A percentile compares a stretch with the other conserved stretches of the same genome.
These are phyloP conservation scores for Cercospora nicotianae DNA, from an alignment of 2,329 filamentous ascomycete species.

Conservation along the genomic window DNA sequence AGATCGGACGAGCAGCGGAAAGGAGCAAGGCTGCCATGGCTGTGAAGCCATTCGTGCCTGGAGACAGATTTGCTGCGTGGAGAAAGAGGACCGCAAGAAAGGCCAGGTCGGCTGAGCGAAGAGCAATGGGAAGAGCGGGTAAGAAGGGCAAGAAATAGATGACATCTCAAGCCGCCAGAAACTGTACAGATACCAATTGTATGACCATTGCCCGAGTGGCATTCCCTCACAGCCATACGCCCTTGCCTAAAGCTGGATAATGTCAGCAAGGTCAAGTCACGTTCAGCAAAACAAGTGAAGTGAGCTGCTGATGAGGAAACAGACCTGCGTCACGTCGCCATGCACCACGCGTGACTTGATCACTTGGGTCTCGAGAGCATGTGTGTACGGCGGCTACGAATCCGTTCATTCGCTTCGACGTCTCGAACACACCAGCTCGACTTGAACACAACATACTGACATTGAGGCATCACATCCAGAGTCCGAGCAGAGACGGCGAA, in stretches of 20 bases:
- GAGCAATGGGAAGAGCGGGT: conserved; percentile 51
- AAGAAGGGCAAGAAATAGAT: conserved; percentile 19
- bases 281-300: background rate
- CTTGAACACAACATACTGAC: background rate
- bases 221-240: background rate
- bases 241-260: background rate
- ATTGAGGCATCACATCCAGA: background rate
- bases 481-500: background rate
- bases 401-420: background rate
- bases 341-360: background rate
- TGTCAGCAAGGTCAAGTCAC: background rate
- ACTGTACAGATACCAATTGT: conserved; percentile 15
- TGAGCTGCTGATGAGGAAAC: background rate
- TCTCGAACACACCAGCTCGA: background rate
- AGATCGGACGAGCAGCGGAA: conserved; percentile 65
- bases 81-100: conserved; percentile 57
- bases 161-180: background rate
- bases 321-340: background rate
- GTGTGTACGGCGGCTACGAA: background rate
- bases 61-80: conserved; percentile 66
- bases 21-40: conserved; percentile 53
- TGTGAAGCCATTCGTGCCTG: conserved; percentile 56
- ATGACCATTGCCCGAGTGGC: conserved; percentile 2
- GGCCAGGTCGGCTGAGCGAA: conserved; percentile 55
- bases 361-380: background rate